These are phyloP conservation scores for Aschersonia sp. DNA, from an alignment of 2,329 filamentous ascomycete species.

Conservation along the genomic window DNA sequence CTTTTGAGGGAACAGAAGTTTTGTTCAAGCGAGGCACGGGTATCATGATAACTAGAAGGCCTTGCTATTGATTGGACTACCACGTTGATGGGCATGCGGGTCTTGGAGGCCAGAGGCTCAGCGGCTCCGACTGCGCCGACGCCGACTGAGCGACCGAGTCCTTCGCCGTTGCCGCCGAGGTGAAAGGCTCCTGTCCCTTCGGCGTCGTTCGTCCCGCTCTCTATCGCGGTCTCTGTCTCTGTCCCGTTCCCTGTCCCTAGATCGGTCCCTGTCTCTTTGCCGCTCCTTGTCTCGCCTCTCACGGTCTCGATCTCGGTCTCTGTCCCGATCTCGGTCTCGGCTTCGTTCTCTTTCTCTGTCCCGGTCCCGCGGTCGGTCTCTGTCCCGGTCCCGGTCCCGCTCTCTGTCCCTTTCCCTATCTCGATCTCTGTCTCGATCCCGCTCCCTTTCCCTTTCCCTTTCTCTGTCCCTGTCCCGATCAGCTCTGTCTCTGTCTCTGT, in stretches of 20 bases:
- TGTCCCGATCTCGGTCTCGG: conserved; percentile 7
- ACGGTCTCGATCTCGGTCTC: conserved; percentile 12
- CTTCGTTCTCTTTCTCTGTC: conserved; percentile 13
- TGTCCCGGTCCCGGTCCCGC: conserved; percentile 19
- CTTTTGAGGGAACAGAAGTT: too few species aligned
- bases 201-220: conserved; percentile 7
- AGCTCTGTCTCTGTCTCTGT: background rate
- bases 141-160: conserved; percentile 24
- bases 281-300: conserved; percentile 17
- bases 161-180: conserved; percentile 19
- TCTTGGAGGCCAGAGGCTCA: background rate
- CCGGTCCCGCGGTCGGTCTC: conserved; percentile 28
- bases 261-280: background rate
- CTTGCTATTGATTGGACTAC: too few species aligned
- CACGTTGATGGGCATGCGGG: too few species aligned
- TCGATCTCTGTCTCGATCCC: conserved; percentile 17
- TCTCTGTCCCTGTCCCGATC: conserved; percentile 13
- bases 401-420: conserved; percentile 16
- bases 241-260: conserved; percentile 1
- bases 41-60: too few species aligned
- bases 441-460: conserved; percentile 20
- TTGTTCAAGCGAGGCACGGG: too few species aligned
- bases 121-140: conserved; percentile 21
- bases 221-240: conserved; percentile 9
- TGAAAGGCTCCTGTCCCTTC: conserved; percentile 19